Evolutionary conservation across 768 basidiomycete species (phyloP).

Genomic region (Pulveroboletus sp.): DNA sequence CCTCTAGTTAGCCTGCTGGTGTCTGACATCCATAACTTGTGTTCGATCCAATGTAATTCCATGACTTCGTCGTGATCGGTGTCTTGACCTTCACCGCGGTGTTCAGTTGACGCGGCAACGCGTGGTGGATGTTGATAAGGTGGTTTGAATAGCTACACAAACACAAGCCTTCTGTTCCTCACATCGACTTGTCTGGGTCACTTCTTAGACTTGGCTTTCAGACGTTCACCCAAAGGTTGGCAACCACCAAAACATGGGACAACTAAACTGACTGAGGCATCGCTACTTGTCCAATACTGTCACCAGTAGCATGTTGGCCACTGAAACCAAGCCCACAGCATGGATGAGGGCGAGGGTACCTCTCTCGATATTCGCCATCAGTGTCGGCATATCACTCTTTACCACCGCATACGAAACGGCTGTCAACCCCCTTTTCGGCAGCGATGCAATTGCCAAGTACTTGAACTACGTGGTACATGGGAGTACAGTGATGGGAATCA

Average conservation of each 20-base stretch:
- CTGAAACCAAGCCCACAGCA: constrained; percentile 1
- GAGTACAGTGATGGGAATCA: constrained; percentile 32
- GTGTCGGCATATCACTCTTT: constrained; percentile 46
- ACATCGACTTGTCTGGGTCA: too few species aligned
- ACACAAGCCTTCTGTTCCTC: too few species aligned
- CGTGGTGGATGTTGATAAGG: too few species aligned
- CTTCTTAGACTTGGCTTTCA: too few species aligned
- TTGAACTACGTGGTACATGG: constrained; percentile 40
- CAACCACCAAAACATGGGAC: not conserved
- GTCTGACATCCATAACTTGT: not conserved
- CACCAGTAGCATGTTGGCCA: constrained; percentile 4
- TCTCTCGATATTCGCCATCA: constrained; percentile 26
- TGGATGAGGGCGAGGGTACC: constrained; percentile 14
- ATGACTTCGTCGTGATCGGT: not conserved
- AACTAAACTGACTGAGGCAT: not conserved
- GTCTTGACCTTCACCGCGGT: too few species aligned
- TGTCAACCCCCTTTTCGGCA: constrained; percentile 66
- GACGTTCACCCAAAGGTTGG: too few species aligned
- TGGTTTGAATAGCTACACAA: too few species aligned
- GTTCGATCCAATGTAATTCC: not conserved
- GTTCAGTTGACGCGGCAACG: too few species aligned
- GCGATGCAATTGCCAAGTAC: constrained; percentile 47
- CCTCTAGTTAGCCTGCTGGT: not conserved
- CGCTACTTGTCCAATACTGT: not conserved
- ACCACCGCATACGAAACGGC: constrained; percentile 59